Base-by-base conservation (phyloP, 1,139 yeast species). In the Magnusiomyces sp. region DNA sequence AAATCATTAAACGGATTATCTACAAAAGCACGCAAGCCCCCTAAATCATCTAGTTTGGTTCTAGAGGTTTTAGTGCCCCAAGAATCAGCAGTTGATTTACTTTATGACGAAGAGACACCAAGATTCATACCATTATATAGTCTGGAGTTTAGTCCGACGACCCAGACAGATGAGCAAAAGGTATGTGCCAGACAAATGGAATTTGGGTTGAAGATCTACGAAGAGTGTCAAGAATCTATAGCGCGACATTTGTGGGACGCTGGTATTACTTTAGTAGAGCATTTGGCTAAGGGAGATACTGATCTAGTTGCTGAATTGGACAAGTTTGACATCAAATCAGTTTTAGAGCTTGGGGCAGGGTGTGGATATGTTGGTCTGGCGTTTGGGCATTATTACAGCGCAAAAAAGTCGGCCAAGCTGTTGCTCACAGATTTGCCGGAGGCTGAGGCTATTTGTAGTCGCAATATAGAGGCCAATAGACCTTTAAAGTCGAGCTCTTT, bases 271-370 rank as follows among this genome's bases (percentile, higher is more conserved):
- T 23, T 23, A 23, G 29, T 23, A 23, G 29, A 23, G 29, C 7
- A 23, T 7, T 41, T 58, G 36, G 40, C 53, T 23, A 48, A 27
- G 9, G 40, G 23, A 7, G 39, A 20, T 16, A 9, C 16, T 13
- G 11, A n/a, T 40, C 23, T 20, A 11, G 11, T 39, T 11, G 16
- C 17, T 9, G 31, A 14, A 13, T 31, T 39, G 23, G 31, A 19
- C 11, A 23, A 23, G 29, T 23, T 23, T 23, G 31, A 20, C 27
- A 50, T 54, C 4, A 43, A 43, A 9, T 38, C 49, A 5, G 53
- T 62, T 13, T 48, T 62, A n/a, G 66, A 62, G 44, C 53, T 62
- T 2, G 66, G 66, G 2, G 55, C 65, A 6, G 66, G 66, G 3
- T 62, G 65, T 46, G 66, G 66, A 14, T 53, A 59, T 6, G 59